These are phyloP conservation scores for Starmera quercuum DNA, from an alignment of 805 yeast species.

Conservation along the genomic window DNA sequence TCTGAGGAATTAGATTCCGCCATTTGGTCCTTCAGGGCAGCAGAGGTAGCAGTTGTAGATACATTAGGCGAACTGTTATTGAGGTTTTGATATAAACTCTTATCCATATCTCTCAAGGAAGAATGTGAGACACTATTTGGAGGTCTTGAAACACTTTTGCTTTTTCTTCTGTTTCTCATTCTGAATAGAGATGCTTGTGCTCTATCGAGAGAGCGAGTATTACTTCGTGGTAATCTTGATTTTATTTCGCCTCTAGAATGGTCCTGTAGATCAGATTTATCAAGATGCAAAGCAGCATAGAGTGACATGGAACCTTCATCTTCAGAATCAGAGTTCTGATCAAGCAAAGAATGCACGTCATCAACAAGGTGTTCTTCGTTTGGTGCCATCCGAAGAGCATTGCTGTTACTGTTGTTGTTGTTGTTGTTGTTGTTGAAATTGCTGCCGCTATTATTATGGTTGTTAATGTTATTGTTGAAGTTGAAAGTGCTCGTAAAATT, in stretches of 20 bases:
- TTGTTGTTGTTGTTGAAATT: constrained; percentile 5
- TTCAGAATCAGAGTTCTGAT: constrained; percentile 28
- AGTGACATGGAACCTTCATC: constrained; percentile 66
- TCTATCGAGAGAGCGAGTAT: constrained; percentile 45
- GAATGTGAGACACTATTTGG: constrained; percentile 17
- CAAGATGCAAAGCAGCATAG: constrained; percentile 44
- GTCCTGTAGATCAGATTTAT: constrained; percentile 23
- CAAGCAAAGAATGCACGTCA: constrained; percentile 2
- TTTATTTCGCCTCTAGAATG: constrained; percentile 19
- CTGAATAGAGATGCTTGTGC: constrained; percentile 60
- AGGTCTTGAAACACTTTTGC: constrained; percentile 34
- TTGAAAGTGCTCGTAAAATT: constrained; percentile 10
- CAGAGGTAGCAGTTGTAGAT: constrained; percentile 13
- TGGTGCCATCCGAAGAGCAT: constrained; percentile 4
- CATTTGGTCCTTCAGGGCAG: constrained; percentile 1
- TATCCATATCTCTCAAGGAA: constrained; percentile 6
- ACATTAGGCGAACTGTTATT: constrained; percentile 26
- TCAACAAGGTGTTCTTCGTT: constrained; percentile 4
- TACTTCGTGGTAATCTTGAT: constrained; percentile 27
- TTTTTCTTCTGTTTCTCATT: constrained; percentile 50
- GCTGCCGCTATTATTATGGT: constrained; percentile 4
- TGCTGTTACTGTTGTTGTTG: neutral
- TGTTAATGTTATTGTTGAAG: constrained; percentile 9
- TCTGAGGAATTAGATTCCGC: constrained; percentile 10
- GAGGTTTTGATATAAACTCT: constrained; percentile 3